Percentiles rank a stretch among this genome's conserved stretches.
Conservation (phyloP, 345 rosid species). For the Turnera subulata region DNA sequence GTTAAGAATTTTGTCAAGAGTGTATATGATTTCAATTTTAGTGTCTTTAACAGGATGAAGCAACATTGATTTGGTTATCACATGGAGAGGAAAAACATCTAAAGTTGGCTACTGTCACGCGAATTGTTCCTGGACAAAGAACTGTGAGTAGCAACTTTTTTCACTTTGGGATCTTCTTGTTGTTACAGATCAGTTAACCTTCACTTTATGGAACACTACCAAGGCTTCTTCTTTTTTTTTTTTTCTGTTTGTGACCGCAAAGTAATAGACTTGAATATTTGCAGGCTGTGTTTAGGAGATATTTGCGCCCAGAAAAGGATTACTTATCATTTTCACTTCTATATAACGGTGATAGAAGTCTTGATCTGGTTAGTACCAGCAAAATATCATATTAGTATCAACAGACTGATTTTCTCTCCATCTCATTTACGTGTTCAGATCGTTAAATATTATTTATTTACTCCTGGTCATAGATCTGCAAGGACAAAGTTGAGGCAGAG, state of each 20-base stretch:
- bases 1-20: slow-evolving; percentile 15
- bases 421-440: slow-evolving; percentile 8
- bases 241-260: too few relatives aligned
- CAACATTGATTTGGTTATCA: slow-evolving; percentile 74
- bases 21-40: slow-evolving; percentile 40
- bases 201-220: background rate
- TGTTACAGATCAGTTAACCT: slow-evolving; percentile 11
- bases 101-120: slow-evolving; percentile 57
- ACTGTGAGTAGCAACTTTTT: slow-evolving; percentile 56
- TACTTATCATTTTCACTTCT: slow-evolving; percentile 90
- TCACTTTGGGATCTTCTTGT: slow-evolving; percentile 4
- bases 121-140: slow-evolving; percentile 90
- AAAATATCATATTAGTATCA: background rate
- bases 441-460: slow-evolving; percentile 11
- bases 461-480: slow-evolving; percentile 69
- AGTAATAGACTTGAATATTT: background rate
- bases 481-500: slow-evolving; percentile 90
- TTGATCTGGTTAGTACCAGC: slow-evolving; percentile 74
- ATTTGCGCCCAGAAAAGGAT: slow-evolving; percentile 88
- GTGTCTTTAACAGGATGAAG: slow-evolving; percentile 74
- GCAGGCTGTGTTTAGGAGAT: slow-evolving; percentile 91
- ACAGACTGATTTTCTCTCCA: background rate
- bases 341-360: slow-evolving; percentile 88
- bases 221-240: too few relatives aligned
- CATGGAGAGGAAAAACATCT: slow-evolving; percentile 68